phyloP scores from a whole-genome alignment of 495 filamentous ascomycete species.

The Penicillium salamii region DNA sequence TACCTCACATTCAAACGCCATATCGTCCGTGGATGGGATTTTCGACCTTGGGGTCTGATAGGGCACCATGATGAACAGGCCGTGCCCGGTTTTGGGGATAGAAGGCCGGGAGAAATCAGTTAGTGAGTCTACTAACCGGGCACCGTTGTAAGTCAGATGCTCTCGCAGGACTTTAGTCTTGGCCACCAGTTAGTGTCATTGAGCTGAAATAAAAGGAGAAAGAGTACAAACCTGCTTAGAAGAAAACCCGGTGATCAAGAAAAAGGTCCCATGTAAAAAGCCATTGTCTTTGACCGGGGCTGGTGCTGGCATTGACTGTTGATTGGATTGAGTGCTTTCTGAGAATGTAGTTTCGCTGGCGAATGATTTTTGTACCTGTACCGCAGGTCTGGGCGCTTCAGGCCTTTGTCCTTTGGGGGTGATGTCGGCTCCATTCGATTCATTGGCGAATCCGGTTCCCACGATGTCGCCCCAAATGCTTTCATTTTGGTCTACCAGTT shows the following conservation, averaged over 20 bases:
- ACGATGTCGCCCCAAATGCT: slow-evolving; percentile 88
- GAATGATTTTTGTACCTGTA: slow-evolving; percentile 42
- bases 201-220: neutral
- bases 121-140: slow-evolving; percentile 41
- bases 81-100: slow-evolving; percentile 40
- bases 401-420: slow-evolving; percentile 32
- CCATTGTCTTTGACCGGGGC: slow-evolving; percentile 21
- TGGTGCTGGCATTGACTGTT: slow-evolving; percentile 8
- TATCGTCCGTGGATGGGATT: slow-evolving; percentile 40
- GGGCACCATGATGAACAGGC: slow-evolving; percentile 54
- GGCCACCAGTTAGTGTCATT: slow-evolving; percentile 12
- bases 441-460: slow-evolving; percentile 43
- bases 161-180: slow-evolving; percentile 46
- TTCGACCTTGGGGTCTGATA: slow-evolving; percentile 41
- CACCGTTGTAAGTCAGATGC: slow-evolving; percentile 54
- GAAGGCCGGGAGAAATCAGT: slow-evolving; percentile 37
- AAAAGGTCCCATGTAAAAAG: slow-evolving; percentile 43
- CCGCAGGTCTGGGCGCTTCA: slow-evolving; percentile 14
- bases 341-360: slow-evolving; percentile 38
- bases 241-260: slow-evolving; percentile 67
- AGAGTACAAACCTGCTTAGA: slow-evolving; percentile 44
- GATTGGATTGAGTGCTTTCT: slow-evolving; percentile 23
- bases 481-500: slow-evolving; percentile 73
- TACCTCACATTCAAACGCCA: slow-evolving; percentile 44
- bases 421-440: slow-evolving; percentile 26